Evolutionary conservation across 345 rosid genomes (phyloP).

Genomic region (Heritiera fomes): DNA sequence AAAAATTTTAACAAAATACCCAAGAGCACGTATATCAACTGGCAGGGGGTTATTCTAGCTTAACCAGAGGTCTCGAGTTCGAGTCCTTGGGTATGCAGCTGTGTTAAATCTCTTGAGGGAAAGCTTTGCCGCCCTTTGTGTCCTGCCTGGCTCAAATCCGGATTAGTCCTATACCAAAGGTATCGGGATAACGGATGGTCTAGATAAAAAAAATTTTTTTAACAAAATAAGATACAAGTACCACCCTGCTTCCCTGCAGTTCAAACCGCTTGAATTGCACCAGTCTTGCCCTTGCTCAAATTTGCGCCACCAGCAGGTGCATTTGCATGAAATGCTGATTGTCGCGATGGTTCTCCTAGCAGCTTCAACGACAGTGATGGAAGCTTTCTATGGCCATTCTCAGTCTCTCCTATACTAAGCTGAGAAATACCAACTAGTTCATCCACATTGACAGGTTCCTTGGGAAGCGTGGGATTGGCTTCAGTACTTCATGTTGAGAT

Average conservation of each 20-base stretch:
- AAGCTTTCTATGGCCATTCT: constrained; percentile 45
- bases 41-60: too few species aligned
- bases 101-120: too few species aligned
- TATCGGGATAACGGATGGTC: too few species aligned
- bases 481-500: constrained; percentile 63
- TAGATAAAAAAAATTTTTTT: too few species aligned
- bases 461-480: constrained; percentile 71
- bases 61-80: too few species aligned
- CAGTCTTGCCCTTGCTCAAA: constrained; percentile 53
- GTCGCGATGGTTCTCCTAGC: constrained; percentile 68
- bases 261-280: constrained; percentile 72
- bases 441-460: constrained; percentile 74
- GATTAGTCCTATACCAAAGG: too few species aligned
- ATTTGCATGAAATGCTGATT: constrained; percentile 80
- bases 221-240: neutral
- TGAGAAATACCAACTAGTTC: constrained; percentile 80
- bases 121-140: too few species aligned
- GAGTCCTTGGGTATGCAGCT: too few species aligned
- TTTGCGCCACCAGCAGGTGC: constrained; percentile 52
- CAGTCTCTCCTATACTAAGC: constrained; percentile 56
- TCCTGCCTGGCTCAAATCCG: too few species aligned
- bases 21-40: too few species aligned
- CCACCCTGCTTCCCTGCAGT: neutral
- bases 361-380: constrained; percentile 59
- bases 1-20: neutral